Evolutionary conservation across 345 rosid species (phyloP).

Genomic region (Gossypium stocksii): DNA sequence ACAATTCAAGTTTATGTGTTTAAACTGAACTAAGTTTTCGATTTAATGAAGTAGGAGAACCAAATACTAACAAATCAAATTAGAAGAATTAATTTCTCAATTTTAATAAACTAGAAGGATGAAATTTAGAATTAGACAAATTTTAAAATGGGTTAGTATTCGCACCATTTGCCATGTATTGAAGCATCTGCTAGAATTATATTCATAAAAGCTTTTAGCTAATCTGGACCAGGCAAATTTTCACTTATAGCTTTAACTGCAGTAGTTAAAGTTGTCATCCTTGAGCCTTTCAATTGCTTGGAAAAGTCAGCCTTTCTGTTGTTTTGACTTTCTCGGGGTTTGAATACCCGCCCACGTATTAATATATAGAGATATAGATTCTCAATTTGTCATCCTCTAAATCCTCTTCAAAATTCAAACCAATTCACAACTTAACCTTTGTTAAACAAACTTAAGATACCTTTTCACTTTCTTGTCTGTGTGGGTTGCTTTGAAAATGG

Average conservation of each 20-base stretch:
- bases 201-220: not conserved
- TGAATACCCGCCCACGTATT: slow-evolving; percentile 25
- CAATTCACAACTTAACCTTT: slow-evolving; percentile 26
- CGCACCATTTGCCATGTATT: too few species aligned
- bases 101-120: too few species aligned
- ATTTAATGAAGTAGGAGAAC: too few species aligned
- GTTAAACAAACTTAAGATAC: not conserved
- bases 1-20: too few species aligned
- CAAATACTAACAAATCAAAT: too few species aligned
- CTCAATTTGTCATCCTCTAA: not conserved
- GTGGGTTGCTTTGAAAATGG: slow-evolving; percentile 26
- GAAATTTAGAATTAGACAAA: too few species aligned
- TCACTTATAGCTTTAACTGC: not conserved
- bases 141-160: too few species aligned
- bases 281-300: not conserved
- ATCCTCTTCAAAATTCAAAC: slow-evolving; percentile 6
- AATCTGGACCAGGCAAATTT: not conserved
- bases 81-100: too few species aligned
- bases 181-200: not conserved
- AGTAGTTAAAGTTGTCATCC: slow-evolving; percentile 18
- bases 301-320: not conserved
- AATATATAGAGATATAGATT: not conserved
- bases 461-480: not conserved
- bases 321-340: slow-evolving; percentile 9
- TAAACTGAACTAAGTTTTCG: too few species aligned